Evolutionary conservation across 371 early-diverging fungal genomes (phyloP).

Genomic region (Lichtheimia hyalospora): DNA sequence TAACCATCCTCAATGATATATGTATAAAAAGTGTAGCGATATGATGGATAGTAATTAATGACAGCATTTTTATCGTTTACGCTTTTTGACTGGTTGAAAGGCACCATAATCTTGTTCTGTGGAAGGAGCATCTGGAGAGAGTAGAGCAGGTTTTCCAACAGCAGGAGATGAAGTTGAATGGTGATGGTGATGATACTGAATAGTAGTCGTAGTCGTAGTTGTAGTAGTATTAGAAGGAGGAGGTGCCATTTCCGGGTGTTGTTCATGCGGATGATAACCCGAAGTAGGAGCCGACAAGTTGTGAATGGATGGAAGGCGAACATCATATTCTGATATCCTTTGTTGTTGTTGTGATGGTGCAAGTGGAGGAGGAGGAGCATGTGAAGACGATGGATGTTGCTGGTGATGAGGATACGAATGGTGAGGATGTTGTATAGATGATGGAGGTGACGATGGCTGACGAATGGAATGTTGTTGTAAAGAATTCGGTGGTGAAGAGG

Average conservation of each 20-base stretch:
- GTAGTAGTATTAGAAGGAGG: not conserved
- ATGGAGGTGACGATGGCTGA: not conserved
- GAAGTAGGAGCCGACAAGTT: slow-evolving; percentile 24
- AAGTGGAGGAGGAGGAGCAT: too few relatives aligned
- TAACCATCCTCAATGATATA: too few relatives aligned
- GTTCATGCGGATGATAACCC: slow-evolving; percentile 15
- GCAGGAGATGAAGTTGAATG: slow-evolving; percentile 16
- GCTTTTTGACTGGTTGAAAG: slow-evolving; percentile 26
- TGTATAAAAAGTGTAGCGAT: too few relatives aligned
- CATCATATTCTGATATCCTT: slow-evolving; percentile 14
- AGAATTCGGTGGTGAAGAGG: slow-evolving; percentile 17
- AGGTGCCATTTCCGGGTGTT: slow-evolving; percentile 5
- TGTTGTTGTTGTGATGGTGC: not conserved
- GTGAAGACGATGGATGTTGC: not conserved
- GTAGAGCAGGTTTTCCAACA: slow-evolving; percentile 1
- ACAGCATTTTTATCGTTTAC: slow-evolving; percentile 22
- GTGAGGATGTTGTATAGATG: not conserved
- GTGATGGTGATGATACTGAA: not conserved
- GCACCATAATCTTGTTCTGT: slow-evolving; percentile 13
- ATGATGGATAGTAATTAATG: too few relatives aligned
- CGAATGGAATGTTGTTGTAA: slow-evolving; percentile 10
- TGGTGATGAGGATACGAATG: slow-evolving; percentile 2
- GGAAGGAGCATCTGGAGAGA: slow-evolving; percentile 8
- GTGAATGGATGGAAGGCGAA: slow-evolving; percentile 41
- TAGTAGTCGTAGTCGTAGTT: slow-evolving; percentile 14